Percentiles rank a stretch among this genome's conserved stretches.
Conservation (phyloP, 306 rosid genomes). For the Fagus crenata region DNA sequence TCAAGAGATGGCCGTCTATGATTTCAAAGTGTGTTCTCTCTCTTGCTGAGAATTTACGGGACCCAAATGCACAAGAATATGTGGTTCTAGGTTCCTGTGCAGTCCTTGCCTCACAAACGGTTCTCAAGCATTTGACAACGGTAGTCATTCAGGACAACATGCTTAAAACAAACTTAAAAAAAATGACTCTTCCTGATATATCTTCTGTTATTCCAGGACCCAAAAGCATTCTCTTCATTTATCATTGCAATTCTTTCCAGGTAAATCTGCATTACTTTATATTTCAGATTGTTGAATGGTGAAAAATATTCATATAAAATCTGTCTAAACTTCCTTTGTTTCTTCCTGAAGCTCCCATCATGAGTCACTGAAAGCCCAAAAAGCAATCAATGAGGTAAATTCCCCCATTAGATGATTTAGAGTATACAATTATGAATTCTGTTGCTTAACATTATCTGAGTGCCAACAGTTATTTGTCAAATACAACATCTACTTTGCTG, state of each 20-base stretch:
- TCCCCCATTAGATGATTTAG: constrained; percentile 28
- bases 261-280: constrained; percentile 42
- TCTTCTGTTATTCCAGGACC: constrained; percentile 65
- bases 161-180: constrained; percentile 25
- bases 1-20: constrained; percentile 94
- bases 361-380: constrained; percentile 93
- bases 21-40: constrained; percentile 88
- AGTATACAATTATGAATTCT: constrained; percentile 22
- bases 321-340: constrained; percentile 30
- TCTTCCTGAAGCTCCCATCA: constrained; percentile 85
- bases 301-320: constrained; percentile 20
- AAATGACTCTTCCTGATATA: constrained; percentile 30
- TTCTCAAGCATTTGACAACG: constrained; percentile 90
- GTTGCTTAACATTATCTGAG: constrained; percentile 27
- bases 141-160: constrained; percentile 44
- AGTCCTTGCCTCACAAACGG: constrained; percentile 84
- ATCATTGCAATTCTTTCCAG: constrained; percentile 89
- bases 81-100: constrained; percentile 94
- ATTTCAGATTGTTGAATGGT: constrained; percentile 23
- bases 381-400: constrained; percentile 92
- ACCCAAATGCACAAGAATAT: constrained; percentile 69
- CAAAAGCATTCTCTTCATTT: constrained; percentile 73
- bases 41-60: constrained; percentile 60
- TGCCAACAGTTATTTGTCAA: constrained; percentile 92
- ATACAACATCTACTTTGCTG: constrained; percentile 96